A percentile compares a stretch with the other conserved stretches of the same genome.
These are phyloP conservation scores for Stagonosporopsis tanaceti DNA, from an alignment of 2,329 filamentous ascomycete species.

Conservation along the genomic window DNA sequence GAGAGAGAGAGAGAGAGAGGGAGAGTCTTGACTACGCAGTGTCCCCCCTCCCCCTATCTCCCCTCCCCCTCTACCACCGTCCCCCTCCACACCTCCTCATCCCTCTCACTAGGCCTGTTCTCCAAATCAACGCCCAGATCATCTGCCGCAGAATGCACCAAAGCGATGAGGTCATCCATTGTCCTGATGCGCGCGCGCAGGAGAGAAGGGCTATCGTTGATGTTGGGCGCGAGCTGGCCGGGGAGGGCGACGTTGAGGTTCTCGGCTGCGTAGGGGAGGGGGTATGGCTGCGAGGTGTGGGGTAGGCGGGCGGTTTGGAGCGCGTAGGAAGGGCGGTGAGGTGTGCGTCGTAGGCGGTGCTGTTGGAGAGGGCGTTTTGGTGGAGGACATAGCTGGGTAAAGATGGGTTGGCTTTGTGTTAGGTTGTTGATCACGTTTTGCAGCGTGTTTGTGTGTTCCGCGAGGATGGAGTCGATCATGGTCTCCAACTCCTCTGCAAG, in stretches of 20 bases:
- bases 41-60: no score
- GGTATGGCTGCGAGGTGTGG: slow-evolving; percentile 8
- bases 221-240: slow-evolving; percentile 36
- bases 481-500: slow-evolving; percentile 48
- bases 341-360: slow-evolving; percentile 16
- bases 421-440: slow-evolving; percentile 52
- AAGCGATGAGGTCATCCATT: slow-evolving; percentile 45
- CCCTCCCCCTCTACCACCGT: slow-evolving; percentile 29
- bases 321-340: slow-evolving; percentile 1
- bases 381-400: slow-evolving; percentile 26
- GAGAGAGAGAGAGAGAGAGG: no score
- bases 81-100: slow-evolving; percentile 36
- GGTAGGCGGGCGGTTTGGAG: background rate
- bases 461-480: slow-evolving; percentile 52
- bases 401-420: slow-evolving; percentile 30
- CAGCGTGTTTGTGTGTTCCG: slow-evolving; percentile 51
- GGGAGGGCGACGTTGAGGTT: slow-evolving; percentile 37
- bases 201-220: slow-evolving; percentile 40
- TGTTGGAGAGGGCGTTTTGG: slow-evolving; percentile 31
- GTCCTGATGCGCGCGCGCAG: slow-evolving; percentile 38
- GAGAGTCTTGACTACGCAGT: no score
- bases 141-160: slow-evolving; percentile 49
- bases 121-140: slow-evolving; percentile 47
- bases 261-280: slow-evolving; percentile 33
- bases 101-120: slow-evolving; percentile 26